phyloP scores from a whole-genome alignment of 2,329 filamentous ascomycete genomes.

The Botrytis byssoidea region DNA sequence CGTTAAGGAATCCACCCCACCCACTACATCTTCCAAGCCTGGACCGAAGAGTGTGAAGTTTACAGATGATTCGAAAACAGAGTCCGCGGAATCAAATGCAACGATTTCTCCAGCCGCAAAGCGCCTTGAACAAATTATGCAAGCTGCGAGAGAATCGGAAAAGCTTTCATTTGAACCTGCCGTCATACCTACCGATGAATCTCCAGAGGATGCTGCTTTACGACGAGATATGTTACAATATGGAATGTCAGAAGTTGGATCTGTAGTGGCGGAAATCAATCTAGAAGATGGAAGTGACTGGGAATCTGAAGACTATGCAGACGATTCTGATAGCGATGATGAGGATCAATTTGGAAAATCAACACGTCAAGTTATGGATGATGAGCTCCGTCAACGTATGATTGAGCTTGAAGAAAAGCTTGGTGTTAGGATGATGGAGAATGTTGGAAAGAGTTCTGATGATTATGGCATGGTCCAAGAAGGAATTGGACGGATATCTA shows the following conservation, averaged over 20 bases:
- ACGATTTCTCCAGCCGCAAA: slow-evolving; percentile 34
- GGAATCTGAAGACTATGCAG: slow-evolving; percentile 52
- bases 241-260: slow-evolving; percentile 80
- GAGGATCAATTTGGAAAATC: slow-evolving; percentile 75
- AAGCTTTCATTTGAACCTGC: slow-evolving; percentile 42
- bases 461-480: slow-evolving; percentile 44
- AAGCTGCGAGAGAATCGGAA: slow-evolving; percentile 55
- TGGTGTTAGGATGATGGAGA: slow-evolving; percentile 54
- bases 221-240: slow-evolving; percentile 90
- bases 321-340: slow-evolving; percentile 52
- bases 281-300: slow-evolving; percentile 68
- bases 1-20: not conserved
- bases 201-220: slow-evolving; percentile 73
- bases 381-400: slow-evolving; percentile 76
- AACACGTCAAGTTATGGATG: slow-evolving; percentile 65
- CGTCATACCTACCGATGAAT: slow-evolving; percentile 71
- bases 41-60: slow-evolving; percentile 63
- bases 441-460: slow-evolving; percentile 50
- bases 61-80: slow-evolving; percentile 56
- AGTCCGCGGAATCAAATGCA: slow-evolving; percentile 24
- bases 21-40: slow-evolving; percentile 23
- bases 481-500: slow-evolving; percentile 56
- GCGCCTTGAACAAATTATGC: slow-evolving; percentile 56
- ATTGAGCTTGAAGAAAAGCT: slow-evolving; percentile 77
- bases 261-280: slow-evolving; percentile 88